Evolutionary conservation across 2,329 filamentous ascomycete genomes (phyloP).

Genomic region (Metarhizium humberi): DNA sequence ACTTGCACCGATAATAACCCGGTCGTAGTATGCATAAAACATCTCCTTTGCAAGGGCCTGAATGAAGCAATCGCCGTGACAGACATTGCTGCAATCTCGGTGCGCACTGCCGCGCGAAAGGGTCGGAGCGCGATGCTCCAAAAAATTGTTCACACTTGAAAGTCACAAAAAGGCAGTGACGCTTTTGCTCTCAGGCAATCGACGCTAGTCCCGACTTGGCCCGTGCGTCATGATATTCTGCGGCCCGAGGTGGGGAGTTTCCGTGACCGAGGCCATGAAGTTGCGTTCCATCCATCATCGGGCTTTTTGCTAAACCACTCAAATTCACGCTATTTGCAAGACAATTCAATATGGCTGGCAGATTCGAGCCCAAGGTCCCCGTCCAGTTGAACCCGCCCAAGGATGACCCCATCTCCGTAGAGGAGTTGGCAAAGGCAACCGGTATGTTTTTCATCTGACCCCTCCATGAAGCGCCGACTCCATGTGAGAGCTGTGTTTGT

Average conservation of each 20-base stretch:
- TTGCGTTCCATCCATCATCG: neutral
- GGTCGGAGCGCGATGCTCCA: neutral
- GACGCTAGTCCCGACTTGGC: slow-evolving; percentile 8
- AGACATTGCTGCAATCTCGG: slow-evolving; percentile 18
- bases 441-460: slow-evolving; percentile 45
- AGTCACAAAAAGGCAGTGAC: neutral
- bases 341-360: slow-evolving; percentile 40
- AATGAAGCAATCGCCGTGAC: slow-evolving; percentile 23
- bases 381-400: slow-evolving; percentile 77
- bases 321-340: neutral
- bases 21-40: slow-evolving; percentile 17
- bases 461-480: neutral
- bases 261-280: neutral
- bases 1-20: slow-evolving; percentile 25
- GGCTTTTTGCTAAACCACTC: neutral
- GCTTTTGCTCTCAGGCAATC: neutral
- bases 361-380: slow-evolving; percentile 70
- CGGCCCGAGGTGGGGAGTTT: slow-evolving; percentile 6
- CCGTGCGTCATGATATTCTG: slow-evolving; percentile 7
- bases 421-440: slow-evolving; percentile 72
- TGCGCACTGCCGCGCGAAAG: neutral
- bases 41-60: slow-evolving; percentile 21
- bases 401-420: slow-evolving; percentile 72
- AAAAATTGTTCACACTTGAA: neutral
- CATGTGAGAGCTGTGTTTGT: neutral